Percentiles rank a stretch among this genome's conserved stretches.
Evolutionary conservation across 371 early-diverging fungal species (phyloP).

Genomic region (Dichotomocladium elegans): DNA sequence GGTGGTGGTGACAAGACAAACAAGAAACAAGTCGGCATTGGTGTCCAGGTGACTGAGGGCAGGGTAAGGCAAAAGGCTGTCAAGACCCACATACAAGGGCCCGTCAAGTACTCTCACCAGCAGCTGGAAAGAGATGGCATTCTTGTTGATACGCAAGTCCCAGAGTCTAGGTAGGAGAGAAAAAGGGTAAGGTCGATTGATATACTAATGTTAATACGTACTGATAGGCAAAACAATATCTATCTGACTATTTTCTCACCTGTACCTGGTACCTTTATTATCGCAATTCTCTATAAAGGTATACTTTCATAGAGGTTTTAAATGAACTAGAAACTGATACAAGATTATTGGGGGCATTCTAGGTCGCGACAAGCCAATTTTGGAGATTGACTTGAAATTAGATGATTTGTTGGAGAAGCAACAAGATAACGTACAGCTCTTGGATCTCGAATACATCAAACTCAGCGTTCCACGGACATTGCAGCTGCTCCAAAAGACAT

Average conservation of each 20-base stretch:
- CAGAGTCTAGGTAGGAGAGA: constrained; percentile 57
- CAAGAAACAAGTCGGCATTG: background rate
- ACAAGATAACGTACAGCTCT: constrained; percentile 80
- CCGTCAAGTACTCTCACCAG: constrained; percentile 75
- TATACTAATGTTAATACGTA: background rate
- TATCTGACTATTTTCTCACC: constrained; percentile 86
- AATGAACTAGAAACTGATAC: no score
- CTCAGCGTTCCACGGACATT: constrained; percentile 55
- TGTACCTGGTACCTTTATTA: constrained; percentile 83
- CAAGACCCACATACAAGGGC: constrained; percentile 42
- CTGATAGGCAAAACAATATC: constrained; percentile 68
- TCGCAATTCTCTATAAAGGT: constrained; percentile 86
- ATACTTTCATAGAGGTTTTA: background rate
- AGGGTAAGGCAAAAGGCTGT: constrained; percentile 26
- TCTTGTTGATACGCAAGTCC: constrained; percentile 88
- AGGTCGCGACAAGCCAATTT: constrained; percentile 87
- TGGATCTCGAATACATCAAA: constrained; percentile 92
- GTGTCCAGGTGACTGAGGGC: background rate
- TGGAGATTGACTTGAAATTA: constrained; percentile 93
- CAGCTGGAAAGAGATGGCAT: constrained; percentile 88
- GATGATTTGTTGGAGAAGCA: constrained; percentile 94
- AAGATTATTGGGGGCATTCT: background rate
- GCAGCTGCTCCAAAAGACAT: constrained; percentile 33
- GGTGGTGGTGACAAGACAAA: constrained; percentile 30
- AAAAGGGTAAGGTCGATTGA: constrained; percentile 4